Base-by-base conservation (phyloP, 75 land plant genomes). In the Pseudotsuga menziesii region DNA sequence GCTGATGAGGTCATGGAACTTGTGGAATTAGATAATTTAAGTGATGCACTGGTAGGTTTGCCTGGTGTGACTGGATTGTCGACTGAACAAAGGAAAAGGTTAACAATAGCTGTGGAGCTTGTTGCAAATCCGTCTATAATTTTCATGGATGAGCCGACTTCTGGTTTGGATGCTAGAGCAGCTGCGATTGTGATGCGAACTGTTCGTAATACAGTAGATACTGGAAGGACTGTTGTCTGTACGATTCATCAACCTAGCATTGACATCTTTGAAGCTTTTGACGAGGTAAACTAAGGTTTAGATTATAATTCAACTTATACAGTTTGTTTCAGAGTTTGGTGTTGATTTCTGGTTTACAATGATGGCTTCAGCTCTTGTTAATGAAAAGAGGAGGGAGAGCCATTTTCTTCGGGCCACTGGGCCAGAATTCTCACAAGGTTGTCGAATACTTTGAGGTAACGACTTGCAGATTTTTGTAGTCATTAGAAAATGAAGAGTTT, bases 91-190 rank as follows among this genome's bases (percentile, higher is more conserved):
- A 79, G 96, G 71, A 93, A 93, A 71, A 84, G 96, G 64, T 75
- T 93, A 77, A 93, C 96, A 32, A 91, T 93, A 22, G 91, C 93
- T 7, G 95, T 93, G 23, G 93, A 91, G 80, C 86, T 93, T 41
- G 95, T 93, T 75, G 95, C 95, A 17, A 93, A 93, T 27, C 32
- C 20, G 8, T 23, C 25, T n/a, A 61, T 61, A 61, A 61, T n/a
- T 61, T 61, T 61, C 63, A 23, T 61, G 22, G 63, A 61, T 8
- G 25, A n/a, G 63, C 63, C 22, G 9, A 23, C 25, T 7, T 19
- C 63, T 61, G 11, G 22, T n/a, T 23, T 27, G 8, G 73, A 20
- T 29, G 23, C 32, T 72, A 19, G 23, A 23, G n/a, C 41, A 19
- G 23, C 41, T 9, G 20, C 29, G 7, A 72, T 22, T 72, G 29